phyloP scores from a whole-genome alignment of 148 eudicot species.

The Salicornia ramosissima region DNA sequence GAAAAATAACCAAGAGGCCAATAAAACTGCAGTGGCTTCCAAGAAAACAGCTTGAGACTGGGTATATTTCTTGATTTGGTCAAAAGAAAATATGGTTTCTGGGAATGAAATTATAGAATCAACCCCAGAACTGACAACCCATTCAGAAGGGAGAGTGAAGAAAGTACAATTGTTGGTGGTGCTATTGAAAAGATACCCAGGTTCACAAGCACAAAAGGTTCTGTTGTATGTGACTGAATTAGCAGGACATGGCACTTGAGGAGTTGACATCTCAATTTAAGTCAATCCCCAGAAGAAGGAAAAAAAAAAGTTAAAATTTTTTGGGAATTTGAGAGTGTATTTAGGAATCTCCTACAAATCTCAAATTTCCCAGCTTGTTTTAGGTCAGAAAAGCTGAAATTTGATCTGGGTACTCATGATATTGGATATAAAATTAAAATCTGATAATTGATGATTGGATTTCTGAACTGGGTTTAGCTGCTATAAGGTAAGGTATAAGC shows the following conservation, averaged over 20 bases:
- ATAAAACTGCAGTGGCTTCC: slow-evolving; percentile 53
- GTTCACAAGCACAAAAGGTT: slow-evolving; percentile 64
- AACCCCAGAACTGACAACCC: slow-evolving; percentile 52
- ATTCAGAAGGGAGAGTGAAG: slow-evolving; percentile 34
- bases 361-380: slow-evolving; percentile 11
- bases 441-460: neutral
- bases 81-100: slow-evolving; percentile 57
- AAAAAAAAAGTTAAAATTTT: neutral
- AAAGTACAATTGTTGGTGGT: slow-evolving; percentile 38
- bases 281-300: no score
- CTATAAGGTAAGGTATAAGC: no score
- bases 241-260: slow-evolving; percentile 34
- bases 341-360: no score
- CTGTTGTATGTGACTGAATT: slow-evolving; percentile 57
- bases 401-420: slow-evolving; percentile 24
- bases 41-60: slow-evolving; percentile 87
- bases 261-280: slow-evolving; percentile 22
- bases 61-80: slow-evolving; percentile 63
- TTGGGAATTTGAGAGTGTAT: slow-evolving; percentile 2
- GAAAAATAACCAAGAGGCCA: slow-evolving; percentile 59
- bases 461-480: slow-evolving; percentile 21
- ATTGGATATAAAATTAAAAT: neutral
- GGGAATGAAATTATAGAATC: slow-evolving; percentile 56
- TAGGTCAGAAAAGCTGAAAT: neutral
- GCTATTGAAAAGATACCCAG: slow-evolving; percentile 57